Base-by-base conservation (phyloP, 208 protist genomes). In the Phytomonas francai region DNA sequence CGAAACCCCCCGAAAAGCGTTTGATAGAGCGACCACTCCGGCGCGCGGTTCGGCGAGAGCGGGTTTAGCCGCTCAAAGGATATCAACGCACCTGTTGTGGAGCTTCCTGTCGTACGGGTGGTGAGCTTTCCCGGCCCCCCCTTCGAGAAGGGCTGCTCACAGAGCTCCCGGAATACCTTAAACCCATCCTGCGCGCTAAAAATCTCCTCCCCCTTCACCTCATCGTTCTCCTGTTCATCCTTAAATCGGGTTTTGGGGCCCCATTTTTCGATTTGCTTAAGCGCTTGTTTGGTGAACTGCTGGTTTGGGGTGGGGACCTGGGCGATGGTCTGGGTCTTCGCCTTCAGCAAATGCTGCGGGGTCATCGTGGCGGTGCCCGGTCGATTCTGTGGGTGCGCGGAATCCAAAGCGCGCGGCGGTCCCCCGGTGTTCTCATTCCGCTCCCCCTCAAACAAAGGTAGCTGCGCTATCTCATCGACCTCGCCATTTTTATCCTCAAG, bases 21-120 rank as follows among this genome's bases (percentile, higher is more conserved):
- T 65, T 89, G 76, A 74, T 94, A 96, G 19, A 94, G 59, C 32
- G 81, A 65, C 91, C 91, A 96, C 77, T 96, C 84, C 4, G 91
- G 87, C 9, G 74, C 84, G 16, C 90, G 80, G 70, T 95, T 93
- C 11, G 90, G 90, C 4, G 90, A 92, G 32, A 91, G 76, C 6
- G 90, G 90, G 65, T 95, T 84, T 12, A 95, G 73, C 2, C 90
- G 78, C 63, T 92, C 78, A 70, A 92, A 91, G 11, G 79, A 76
- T 12, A 88, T 79, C 7, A 87, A 83, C 4, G 77, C 68, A 2
- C 87, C 83, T 9, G 89, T 90, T 19, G 89, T 87, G 29, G 87
- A 95, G 14, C 79, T 74, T 3, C 78, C 89, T 19, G 71, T 80
- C 16, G 83, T 83, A 28, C 81, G 77, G 63, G 34, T 39, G 34